phyloP scores from a whole-genome alignment of 371 early-diverging fungal genomes.

The Homolaphlyctis polyrhiza region DNA sequence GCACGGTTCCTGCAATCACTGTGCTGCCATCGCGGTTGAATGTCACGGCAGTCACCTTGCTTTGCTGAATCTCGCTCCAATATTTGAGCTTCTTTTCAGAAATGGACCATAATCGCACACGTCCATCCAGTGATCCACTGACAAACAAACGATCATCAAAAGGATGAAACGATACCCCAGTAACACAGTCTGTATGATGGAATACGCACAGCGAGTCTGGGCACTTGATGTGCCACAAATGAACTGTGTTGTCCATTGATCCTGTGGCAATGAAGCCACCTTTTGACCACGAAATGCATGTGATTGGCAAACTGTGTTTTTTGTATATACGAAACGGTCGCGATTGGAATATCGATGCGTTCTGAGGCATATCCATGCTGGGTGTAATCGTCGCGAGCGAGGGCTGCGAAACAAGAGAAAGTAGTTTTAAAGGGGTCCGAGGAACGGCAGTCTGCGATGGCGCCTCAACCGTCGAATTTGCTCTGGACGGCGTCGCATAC shows the following conservation, averaged over 20 bases:
- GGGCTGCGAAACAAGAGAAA: neutral
- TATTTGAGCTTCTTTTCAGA: slow-evolving; percentile 66
- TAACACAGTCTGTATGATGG: slow-evolving; percentile 70
- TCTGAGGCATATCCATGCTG: slow-evolving; percentile 1
- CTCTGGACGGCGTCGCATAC: too few relatives aligned
- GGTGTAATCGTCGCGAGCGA: neutral
- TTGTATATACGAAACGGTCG: slow-evolving; percentile 59
- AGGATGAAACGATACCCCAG: slow-evolving; percentile 78
- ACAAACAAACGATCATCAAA: slow-evolving; percentile 75
- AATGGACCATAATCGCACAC: slow-evolving; percentile 78
- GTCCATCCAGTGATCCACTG: slow-evolving; percentile 76
- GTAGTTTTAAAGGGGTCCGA: too few relatives aligned
- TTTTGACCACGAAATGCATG: slow-evolving; percentile 83
- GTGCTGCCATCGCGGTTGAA: slow-evolving; percentile 67
- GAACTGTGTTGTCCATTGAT: slow-evolving; percentile 82
- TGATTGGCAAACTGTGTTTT: slow-evolving; percentile 67
- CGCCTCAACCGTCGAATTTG: too few relatives aligned
- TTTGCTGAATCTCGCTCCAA: slow-evolving; percentile 60
- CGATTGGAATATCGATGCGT: slow-evolving; percentile 66
- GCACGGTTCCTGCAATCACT: slow-evolving; percentile 71
- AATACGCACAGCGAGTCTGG: slow-evolving; percentile 72
- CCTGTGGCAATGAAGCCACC: slow-evolving; percentile 73
- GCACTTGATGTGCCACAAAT: slow-evolving; percentile 77
- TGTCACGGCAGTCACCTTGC: slow-evolving; percentile 63
- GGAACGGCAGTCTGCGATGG: too few relatives aligned